Conservation (phyloP, 2,329 filamentous ascomycete species). For the Xylariomycetidae sp. region DNA sequence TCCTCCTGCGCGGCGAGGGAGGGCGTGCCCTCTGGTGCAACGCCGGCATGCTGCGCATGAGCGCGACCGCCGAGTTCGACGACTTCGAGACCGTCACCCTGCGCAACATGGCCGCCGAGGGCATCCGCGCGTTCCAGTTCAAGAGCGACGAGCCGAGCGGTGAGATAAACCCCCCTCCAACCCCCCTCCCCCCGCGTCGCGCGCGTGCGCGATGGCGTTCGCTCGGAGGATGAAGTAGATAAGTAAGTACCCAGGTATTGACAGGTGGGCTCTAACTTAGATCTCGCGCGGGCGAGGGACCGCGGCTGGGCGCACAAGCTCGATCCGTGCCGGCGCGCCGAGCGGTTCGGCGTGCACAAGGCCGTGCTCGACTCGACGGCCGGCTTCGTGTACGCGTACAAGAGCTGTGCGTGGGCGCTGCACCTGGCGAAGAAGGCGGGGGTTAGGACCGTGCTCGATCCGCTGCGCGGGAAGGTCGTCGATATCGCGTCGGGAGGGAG, state of each 20-base stretch:
- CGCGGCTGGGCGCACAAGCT: conserved; percentile 26
- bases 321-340: conserved; percentile 29
- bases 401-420: conserved; percentile 38
- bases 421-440: conserved; percentile 32
- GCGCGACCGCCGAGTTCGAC: conserved; percentile 16
- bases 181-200: too few species aligned
- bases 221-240: too few species aligned
- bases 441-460: conserved; percentile 32
- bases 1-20: conserved; percentile 30
- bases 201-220: too few species aligned
- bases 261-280: too few species aligned
- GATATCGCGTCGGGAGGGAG: not conserved
- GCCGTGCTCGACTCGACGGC: conserved; percentile 38
- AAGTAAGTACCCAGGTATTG: too few species aligned
- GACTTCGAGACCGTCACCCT: conserved; percentile 32
- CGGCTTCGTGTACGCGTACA: conserved; percentile 37
- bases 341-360: conserved; percentile 14
- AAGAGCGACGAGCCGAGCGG: conserved; percentile 23
- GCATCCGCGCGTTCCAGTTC: conserved; percentile 30
- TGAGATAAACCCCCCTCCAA: too few species aligned
- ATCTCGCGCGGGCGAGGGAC: conserved; percentile 21
- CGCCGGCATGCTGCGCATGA: conserved; percentile 27
- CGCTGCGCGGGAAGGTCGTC: conserved; percentile 7
- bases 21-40: conserved; percentile 31
- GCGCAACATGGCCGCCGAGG: conserved; percentile 28